phyloP scores from a whole-genome alignment of 257 asterid species.

The Penstemon newberryi region DNA sequence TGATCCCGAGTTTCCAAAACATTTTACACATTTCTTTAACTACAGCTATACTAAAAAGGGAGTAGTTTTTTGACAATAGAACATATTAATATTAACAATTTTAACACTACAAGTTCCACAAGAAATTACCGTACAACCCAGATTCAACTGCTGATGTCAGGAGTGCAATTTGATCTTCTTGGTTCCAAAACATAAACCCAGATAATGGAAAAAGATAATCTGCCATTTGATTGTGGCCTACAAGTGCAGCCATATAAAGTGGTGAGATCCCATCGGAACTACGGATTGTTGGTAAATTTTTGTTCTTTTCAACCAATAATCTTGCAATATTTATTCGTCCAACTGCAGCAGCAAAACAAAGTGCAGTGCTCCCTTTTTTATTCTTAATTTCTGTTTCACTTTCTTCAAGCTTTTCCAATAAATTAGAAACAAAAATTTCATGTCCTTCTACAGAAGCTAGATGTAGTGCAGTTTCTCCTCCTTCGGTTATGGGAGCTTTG shows the following conservation, averaged over 20 bases:
- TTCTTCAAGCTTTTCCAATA: slow-evolving; percentile 1
- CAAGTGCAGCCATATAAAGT: slow-evolving; percentile 38
- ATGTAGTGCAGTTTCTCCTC: slow-evolving; percentile 38
- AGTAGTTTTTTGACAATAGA: no score
- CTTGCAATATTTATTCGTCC: slow-evolving; percentile 30
- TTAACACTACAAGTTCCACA: no score
- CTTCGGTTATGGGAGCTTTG: slow-evolving; percentile 28
- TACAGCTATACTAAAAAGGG: no score
- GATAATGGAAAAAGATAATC: slow-evolving; percentile 12
- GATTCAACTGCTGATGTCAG: slow-evolving; percentile 28
- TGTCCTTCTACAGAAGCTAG: slow-evolving; percentile 36
- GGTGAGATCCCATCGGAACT: slow-evolving; percentile 20
- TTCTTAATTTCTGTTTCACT: slow-evolving; percentile 26
- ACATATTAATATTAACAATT: no score
- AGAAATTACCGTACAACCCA: slow-evolving; percentile 28
- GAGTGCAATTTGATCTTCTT: slow-evolving; percentile 13
- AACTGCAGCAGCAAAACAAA: slow-evolving; percentile 39
- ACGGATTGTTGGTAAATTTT: neutral
- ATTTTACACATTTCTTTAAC: no score
- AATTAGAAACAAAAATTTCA: slow-evolving; percentile 12
- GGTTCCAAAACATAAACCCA: slow-evolving; percentile 6
- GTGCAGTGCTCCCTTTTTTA: slow-evolving; percentile 31
- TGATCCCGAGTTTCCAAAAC: no score
- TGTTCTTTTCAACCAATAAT: neutral
- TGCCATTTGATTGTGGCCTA: slow-evolving; percentile 28